These are phyloP conservation scores for Thalassiosira ordinaria DNA, from an alignment of 352 stramenopile species.

Conservation along the genomic window DNA sequence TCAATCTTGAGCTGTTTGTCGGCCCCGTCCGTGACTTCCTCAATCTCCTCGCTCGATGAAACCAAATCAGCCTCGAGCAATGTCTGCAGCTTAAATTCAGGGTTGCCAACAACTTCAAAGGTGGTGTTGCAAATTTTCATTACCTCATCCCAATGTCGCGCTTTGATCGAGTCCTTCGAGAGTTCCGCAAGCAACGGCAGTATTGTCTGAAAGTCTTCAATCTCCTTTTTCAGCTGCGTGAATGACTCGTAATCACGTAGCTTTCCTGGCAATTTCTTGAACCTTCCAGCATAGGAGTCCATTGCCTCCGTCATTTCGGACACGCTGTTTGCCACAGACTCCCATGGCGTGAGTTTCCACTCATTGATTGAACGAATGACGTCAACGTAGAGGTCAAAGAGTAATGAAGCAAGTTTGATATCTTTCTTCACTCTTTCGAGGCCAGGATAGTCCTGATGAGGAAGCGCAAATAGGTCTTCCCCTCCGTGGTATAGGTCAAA, in stretches of 20 bases:
- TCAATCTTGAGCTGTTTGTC: slow-evolving; percentile 99
- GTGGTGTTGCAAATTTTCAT: slow-evolving; percentile 92
- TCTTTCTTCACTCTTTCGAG: slow-evolving; percentile 98
- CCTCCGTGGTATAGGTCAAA: slow-evolving; percentile 95
- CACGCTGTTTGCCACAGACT: slow-evolving; percentile 92
- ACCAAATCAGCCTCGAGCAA: slow-evolving; percentile 90
- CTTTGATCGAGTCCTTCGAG: slow-evolving; percentile 95
- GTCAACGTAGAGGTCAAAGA: slow-evolving; percentile 96
- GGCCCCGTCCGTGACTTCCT: slow-evolving; percentile 97
- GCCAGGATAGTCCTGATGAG: slow-evolving; percentile 95
- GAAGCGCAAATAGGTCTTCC: slow-evolving; percentile 96
- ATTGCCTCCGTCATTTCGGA: slow-evolving; percentile 96
- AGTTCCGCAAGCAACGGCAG: slow-evolving; percentile 95
- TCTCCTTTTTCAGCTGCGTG: slow-evolving; percentile 94
- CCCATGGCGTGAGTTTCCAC: slow-evolving; percentile 96
- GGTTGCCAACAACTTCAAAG: slow-evolving; percentile 91
- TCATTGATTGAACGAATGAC: slow-evolving; percentile 96
- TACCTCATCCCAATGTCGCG: slow-evolving; percentile 96
- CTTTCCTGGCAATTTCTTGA: slow-evolving; percentile 97
- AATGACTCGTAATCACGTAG: slow-evolving; percentile 97
- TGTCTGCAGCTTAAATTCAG: slow-evolving; percentile 95
- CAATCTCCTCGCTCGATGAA: slow-evolving; percentile 92
- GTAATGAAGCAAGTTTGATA: slow-evolving; percentile 89
- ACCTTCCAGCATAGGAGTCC: slow-evolving; percentile 93
- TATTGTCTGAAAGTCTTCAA: slow-evolving; percentile 97